Percentiles rank a stretch among this genome's conserved stretches.
phyloP scores from a whole-genome alignment of 2,329 filamentous ascomycete genomes.

The Stachybotrys echinatus region DNA sequence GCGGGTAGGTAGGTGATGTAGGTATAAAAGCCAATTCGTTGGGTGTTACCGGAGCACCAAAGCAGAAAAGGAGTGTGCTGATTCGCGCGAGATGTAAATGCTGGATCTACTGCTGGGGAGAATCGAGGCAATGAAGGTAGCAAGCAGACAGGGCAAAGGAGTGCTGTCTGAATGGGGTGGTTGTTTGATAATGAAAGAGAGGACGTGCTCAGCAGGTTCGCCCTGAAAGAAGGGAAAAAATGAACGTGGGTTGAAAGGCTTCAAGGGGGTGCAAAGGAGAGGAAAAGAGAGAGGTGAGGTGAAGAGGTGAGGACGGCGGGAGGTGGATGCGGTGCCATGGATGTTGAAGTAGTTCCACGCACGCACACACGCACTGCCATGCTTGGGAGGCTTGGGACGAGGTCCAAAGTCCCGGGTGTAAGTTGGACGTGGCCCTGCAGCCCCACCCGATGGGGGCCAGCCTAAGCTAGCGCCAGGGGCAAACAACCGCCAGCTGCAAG shows the following conservation, averaged over 20 bases:
- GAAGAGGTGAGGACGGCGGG: slow-evolving; percentile 10
- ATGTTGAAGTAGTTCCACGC: background rate
- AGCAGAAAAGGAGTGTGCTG: slow-evolving; percentile 5
- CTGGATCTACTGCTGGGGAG: background rate
- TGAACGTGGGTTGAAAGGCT: background rate
- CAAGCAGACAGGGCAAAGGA: slow-evolving; percentile 18
- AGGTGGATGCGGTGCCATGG: background rate
- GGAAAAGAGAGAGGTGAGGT: slow-evolving; percentile 11
- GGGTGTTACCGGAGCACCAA: slow-evolving; percentile 29
- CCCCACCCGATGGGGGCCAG: background rate
- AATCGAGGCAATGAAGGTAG: slow-evolving; percentile 14
- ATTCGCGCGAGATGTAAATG: background rate
- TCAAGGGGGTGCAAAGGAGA: slow-evolving; percentile 6
- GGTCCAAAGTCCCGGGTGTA: background rate
- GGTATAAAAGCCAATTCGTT: background rate
- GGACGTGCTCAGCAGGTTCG: slow-evolving; percentile 28
- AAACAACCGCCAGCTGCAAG: background rate
- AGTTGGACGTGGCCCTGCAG: background rate
- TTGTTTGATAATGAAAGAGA: slow-evolving; percentile 22
- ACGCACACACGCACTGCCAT: background rate
- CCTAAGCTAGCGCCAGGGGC: background rate
- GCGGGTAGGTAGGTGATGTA: background rate
- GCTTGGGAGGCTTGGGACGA: background rate
- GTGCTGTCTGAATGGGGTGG: slow-evolving; percentile 12
- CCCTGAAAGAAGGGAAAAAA: slow-evolving; percentile 6